Conservation (phyloP, 2,329 filamentous ascomycete genomes). For the Teratosphaeria pseudoeucalypti region DNA sequence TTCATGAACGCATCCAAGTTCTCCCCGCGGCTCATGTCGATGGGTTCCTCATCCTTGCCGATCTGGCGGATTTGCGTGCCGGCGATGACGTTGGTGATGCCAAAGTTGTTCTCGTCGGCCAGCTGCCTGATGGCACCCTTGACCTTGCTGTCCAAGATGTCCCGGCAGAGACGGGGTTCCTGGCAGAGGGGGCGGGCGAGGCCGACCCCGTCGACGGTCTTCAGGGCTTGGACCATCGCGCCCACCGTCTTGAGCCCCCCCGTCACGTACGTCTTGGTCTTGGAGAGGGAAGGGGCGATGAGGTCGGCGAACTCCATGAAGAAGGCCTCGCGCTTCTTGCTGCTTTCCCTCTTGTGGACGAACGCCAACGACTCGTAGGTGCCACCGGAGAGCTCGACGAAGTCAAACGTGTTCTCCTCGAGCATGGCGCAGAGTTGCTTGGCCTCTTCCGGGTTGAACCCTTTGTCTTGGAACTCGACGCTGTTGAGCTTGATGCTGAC, state of each 20-base stretch:
- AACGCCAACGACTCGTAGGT: slow-evolving; percentile 49
- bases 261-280: slow-evolving; percentile 50
- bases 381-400: slow-evolving; percentile 51
- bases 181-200: slow-evolving; percentile 45
- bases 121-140: slow-evolving; percentile 38
- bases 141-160: slow-evolving; percentile 38
- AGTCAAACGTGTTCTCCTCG: slow-evolving; percentile 43
- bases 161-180: slow-evolving; percentile 38
- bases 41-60: slow-evolving; percentile 43
- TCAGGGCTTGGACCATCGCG: slow-evolving; percentile 49
- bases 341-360: slow-evolving; percentile 42
- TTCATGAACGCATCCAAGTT: slow-evolving; percentile 40
- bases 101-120: slow-evolving; percentile 43
- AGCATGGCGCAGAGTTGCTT: slow-evolving; percentile 38
- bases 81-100: slow-evolving; percentile 35
- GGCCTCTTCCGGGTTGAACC: slow-evolving; percentile 43
- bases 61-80: slow-evolving; percentile 42
- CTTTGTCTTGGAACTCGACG: slow-evolving; percentile 46
- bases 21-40: slow-evolving; percentile 40
- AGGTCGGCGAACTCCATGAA: slow-evolving; percentile 50
- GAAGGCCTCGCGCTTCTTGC: slow-evolving; percentile 40
- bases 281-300: slow-evolving; percentile 38
- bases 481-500: slow-evolving; percentile 50
- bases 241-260: slow-evolving; percentile 46
- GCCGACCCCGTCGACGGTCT: slow-evolving; percentile 50